phyloP scores from a whole-genome alignment of 2,329 filamentous ascomycete species.

The Aspergillus hortae region DNA sequence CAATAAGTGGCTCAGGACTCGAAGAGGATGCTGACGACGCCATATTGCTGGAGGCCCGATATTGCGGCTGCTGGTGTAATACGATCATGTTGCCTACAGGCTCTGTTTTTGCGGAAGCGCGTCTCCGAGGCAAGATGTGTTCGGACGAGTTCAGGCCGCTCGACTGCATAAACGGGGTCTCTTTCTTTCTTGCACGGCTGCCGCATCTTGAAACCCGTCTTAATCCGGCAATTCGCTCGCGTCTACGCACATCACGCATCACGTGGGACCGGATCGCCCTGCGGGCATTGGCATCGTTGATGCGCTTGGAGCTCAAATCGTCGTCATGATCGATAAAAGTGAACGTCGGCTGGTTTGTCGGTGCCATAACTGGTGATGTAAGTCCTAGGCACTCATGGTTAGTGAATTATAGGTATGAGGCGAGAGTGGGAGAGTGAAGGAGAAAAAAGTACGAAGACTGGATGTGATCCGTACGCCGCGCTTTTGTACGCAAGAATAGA shows the following conservation, averaged over 20 bases:
- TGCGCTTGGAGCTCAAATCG: constrained; percentile 36
- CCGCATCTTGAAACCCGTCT: constrained; percentile 34
- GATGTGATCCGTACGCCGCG: too few relatives aligned
- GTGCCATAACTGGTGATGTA: constrained; percentile 14
- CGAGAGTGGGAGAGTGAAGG: too few relatives aligned
- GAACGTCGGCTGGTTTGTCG: constrained; percentile 30
- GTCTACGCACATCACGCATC: constrained; percentile 41
- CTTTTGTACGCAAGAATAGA: too few relatives aligned
- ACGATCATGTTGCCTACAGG: neutral
- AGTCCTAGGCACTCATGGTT: neutral
- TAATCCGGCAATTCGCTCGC: constrained; percentile 37
- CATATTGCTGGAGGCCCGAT: neutral
- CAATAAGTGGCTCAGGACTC: constrained; percentile 15
- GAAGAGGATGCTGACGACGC: constrained; percentile 7
- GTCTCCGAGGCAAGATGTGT: constrained; percentile 12
- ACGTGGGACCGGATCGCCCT: constrained; percentile 43
- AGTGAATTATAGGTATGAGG: neutral
- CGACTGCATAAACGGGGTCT: constrained; percentile 6
- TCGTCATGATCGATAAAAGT: constrained; percentile 43
- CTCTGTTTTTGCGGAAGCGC: neutral
- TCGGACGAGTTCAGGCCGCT: constrained; percentile 10
- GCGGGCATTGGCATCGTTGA: constrained; percentile 36
- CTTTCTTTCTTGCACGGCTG: constrained; percentile 9
- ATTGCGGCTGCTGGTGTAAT: neutral
- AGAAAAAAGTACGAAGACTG: too few relatives aligned